Evolutionary conservation across 2,329 filamentous ascomycete genomes (phyloP), one percentile per base, ranked within the genome.

Genomic region (Talaromyces sp.): DNA sequence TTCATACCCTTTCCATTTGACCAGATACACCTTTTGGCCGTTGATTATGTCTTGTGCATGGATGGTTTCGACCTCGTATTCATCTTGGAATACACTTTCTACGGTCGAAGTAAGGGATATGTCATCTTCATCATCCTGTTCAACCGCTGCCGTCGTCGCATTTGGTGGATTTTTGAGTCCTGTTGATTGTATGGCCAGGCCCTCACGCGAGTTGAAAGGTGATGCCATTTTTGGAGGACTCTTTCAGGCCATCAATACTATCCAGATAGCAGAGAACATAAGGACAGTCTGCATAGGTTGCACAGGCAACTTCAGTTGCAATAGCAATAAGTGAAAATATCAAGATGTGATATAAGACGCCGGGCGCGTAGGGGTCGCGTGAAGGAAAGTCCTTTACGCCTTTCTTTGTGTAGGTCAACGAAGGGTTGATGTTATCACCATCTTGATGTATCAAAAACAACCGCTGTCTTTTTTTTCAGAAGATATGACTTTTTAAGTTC

Each of bases 1-100:
- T 1, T 81, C 78, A 70, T 88, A 93, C 1, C 79, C 82, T 31
- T 80, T 78, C 90, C 89, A 92, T 66, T 85, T 82, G 24, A 91
- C 83, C 1, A 92, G 81, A 71, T 87, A 92, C 27, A 71, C 74
- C 16, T 72, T 71, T 5, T 75, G 76, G 11, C 73, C 73, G 8
- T 66, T 27, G n/a, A 62, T 56, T 13, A n/a, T 52, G 9, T 62
- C 35, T 39, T 68, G 41, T 9, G 65, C 62, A 24, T 66, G 57
- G 11, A 68, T 63, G n/a, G 62, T 65, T 43, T 68, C 66, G 7
- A 89, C 83, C 2, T 79, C 76, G 71, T 83, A 88, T 66, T 85
- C 82, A 14, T 79, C 75, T 31, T 82, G 77, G 2, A 76, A 71
- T 13, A 82, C 78, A 68, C 77, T 80, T 14, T 48, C 57, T 2